Percentiles rank a stretch among this genome's conserved stretches.
phyloP scores from a whole-genome alignment of 257 asterid genomes.

The Solanum virginianum region DNA sequence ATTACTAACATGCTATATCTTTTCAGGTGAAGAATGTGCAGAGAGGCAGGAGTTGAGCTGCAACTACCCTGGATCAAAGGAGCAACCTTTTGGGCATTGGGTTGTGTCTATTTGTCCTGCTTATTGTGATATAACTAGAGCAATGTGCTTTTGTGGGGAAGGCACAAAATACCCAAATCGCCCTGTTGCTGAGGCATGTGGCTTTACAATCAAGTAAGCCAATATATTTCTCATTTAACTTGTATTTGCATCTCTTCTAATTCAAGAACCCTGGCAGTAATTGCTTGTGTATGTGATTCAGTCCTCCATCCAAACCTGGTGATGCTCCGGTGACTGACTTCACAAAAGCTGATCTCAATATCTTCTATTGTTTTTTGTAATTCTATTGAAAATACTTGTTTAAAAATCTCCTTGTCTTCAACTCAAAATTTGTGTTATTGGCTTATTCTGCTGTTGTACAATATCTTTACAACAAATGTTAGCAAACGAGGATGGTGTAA shows the following conservation, averaged over 20 bases:
- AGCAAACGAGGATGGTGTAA: constrained; percentile 87
- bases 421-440: neutral
- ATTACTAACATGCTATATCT: neutral
- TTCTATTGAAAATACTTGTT: neutral
- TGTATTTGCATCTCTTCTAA: neutral
- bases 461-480: constrained; percentile 63
- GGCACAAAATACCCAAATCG: constrained; percentile 95
- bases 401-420: neutral
- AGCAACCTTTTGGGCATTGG: constrained; percentile 73
- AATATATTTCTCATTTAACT: neutral
- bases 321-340: constrained; percentile 49
- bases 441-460: neutral
- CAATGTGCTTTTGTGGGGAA: constrained; percentile 98
- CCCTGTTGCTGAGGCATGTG: constrained; percentile 80
- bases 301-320: constrained; percentile 62
- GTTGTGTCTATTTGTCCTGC: constrained; percentile 85
- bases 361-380: neutral
- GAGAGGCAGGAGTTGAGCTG: constrained; percentile 56
- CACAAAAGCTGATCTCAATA: constrained; percentile 44
- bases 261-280: neutral
- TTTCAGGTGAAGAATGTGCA: constrained; percentile 81
- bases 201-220: constrained; percentile 69
- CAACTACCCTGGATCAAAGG: constrained; percentile 51
- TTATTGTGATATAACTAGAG: constrained; percentile 76
- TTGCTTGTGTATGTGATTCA: constrained; percentile 15